Conservation (phyloP, 306 rosid genomes). For the Acmispon strigosus region DNA sequence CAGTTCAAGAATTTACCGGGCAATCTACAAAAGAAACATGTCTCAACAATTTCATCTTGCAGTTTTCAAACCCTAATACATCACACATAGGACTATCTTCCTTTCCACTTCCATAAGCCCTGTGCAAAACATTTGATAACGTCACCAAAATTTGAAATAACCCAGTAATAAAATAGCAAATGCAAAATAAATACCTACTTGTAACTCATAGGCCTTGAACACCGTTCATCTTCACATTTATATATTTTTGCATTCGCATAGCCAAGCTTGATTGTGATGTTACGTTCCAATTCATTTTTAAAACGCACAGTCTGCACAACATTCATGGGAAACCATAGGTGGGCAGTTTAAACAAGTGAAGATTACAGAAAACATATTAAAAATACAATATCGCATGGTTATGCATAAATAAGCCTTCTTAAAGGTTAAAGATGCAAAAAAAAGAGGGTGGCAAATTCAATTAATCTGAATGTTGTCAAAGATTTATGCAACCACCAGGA, state of each 20-base stretch:
- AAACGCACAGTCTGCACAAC: constrained; percentile 81
- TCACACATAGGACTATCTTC: constrained; percentile 89
- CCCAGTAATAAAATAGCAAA: background rate
- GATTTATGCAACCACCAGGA: background rate
- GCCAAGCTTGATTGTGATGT: constrained; percentile 95
- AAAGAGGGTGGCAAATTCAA: background rate
- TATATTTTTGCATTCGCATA: constrained; percentile 94
- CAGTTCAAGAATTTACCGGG: constrained; percentile 40
- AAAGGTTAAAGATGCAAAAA: background rate
- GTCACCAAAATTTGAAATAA: constrained; percentile 18
- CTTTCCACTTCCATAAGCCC: constrained; percentile 99
- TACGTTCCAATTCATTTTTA: constrained; percentile 92
- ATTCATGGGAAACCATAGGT: background rate
- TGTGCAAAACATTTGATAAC: constrained; percentile 7
- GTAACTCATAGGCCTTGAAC: constrained; percentile 92
- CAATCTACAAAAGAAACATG: constrained; percentile 97
- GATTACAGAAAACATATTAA: background rate
- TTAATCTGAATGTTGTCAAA: background rate
- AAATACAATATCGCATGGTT: background rate
- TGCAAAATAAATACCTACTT: constrained; percentile 49
- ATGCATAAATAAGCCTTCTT: constrained; percentile 86
- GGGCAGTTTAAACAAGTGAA: background rate
- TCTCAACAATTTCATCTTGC: constrained; percentile 80
- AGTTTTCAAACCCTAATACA: constrained; percentile 77
- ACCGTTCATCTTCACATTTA: constrained; percentile 86